These are phyloP conservation scores for Juncus inflexus DNA, from an alignment of 176 grass and related monocot genomes.

Conservation along the genomic window DNA sequence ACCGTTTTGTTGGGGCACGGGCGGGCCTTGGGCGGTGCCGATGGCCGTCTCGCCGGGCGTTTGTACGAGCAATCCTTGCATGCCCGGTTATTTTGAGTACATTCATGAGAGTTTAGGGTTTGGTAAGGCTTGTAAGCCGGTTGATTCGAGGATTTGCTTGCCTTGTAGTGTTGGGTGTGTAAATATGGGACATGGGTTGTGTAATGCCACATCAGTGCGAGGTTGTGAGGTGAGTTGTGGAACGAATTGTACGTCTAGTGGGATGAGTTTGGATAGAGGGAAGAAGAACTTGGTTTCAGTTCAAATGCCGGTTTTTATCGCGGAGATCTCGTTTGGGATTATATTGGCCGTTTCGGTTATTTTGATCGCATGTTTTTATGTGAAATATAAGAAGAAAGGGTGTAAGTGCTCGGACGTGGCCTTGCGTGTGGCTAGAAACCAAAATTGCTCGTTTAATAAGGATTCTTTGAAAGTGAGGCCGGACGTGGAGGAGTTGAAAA, in stretches of 20 bases:
- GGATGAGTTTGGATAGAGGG: constrained; percentile 36
- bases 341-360: constrained; percentile 56
- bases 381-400: constrained; percentile 52
- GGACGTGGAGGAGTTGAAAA: constrained; percentile 80
- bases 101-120: constrained; percentile 35
- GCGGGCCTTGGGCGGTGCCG: constrained; percentile 69
- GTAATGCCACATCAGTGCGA: constrained; percentile 65
- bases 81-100: constrained; percentile 71
- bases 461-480: constrained; percentile 71
- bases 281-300: constrained; percentile 46
- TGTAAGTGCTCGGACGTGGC: constrained; percentile 63
- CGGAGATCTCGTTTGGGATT: constrained; percentile 75
- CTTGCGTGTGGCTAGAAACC: constrained; percentile 41
- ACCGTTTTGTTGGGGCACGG: constrained; percentile 87
- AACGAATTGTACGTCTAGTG: constrained; percentile 52
- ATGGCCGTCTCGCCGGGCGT: constrained; percentile 86
- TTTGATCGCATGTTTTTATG: constrained; percentile 56
- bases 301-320: constrained; percentile 82
- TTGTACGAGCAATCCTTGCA: constrained; percentile 59
- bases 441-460: constrained; percentile 76
- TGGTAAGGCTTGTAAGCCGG: constrained; percentile 62
- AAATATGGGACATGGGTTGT: constrained; percentile 43
- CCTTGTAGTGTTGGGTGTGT: constrained; percentile 78
- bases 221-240: constrained; percentile 74
- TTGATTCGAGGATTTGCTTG: constrained; percentile 76